phyloP scores from a whole-genome alignment of 208 protist genomes.

The Leishmania tarentolae region DNA sequence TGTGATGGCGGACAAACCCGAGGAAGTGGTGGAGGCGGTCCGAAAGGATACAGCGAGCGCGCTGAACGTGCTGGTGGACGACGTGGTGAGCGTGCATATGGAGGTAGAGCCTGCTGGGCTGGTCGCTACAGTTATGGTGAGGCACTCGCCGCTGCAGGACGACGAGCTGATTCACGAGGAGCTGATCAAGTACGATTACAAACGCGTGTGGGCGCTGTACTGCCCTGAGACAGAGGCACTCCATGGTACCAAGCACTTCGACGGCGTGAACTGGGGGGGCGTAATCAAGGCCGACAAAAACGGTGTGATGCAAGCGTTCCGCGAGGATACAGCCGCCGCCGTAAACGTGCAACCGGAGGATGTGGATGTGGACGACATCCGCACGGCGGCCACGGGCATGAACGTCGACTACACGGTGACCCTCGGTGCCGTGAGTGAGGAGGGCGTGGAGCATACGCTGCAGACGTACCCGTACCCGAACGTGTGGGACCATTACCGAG shows the following conservation, averaged over 20 bases:
- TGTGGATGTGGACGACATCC: constrained; percentile 32
- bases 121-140: constrained; percentile 25
- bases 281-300: constrained; percentile 23
- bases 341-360: constrained; percentile 22
- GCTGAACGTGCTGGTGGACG: constrained; percentile 26
- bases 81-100: constrained; percentile 31
- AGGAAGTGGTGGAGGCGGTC: constrained; percentile 38
- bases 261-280: constrained; percentile 41
- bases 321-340: constrained; percentile 41
- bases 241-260: constrained; percentile 29
- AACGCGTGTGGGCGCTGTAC: constrained; percentile 58
- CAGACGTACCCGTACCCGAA: constrained; percentile 29
- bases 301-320: constrained; percentile 39
- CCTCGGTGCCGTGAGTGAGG: not conserved
- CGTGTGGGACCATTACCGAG: constrained; percentile 38
- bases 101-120: constrained; percentile 21
- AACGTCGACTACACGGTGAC: constrained; percentile 42
- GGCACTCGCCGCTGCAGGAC: constrained; percentile 45
- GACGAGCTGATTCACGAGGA: constrained; percentile 46
- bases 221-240: constrained; percentile 30
- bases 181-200: constrained; percentile 41
- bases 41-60: constrained; percentile 42
- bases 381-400: constrained; percentile 22
- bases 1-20: constrained; percentile 24
- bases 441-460: constrained; percentile 6